These are phyloP conservation scores for Fistulifera solaris DNA, from an alignment of 108 stramenopile genomes.

Conservation along the genomic window DNA sequence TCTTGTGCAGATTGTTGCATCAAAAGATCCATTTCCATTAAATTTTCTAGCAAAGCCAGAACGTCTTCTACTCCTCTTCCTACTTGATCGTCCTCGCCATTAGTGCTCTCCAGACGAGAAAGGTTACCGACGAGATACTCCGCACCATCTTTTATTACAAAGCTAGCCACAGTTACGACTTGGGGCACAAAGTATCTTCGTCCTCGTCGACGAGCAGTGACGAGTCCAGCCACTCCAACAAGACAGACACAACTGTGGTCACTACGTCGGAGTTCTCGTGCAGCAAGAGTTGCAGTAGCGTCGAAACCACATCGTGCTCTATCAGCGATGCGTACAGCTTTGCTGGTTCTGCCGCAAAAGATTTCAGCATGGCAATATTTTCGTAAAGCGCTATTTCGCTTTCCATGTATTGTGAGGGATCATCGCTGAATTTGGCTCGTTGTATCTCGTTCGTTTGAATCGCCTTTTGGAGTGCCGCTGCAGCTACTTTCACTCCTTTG, in stretches of 20 bases:
- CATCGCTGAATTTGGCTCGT: conserved; percentile 28
- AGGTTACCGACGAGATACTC: conserved; percentile 30
- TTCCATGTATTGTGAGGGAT: conserved; percentile 57
- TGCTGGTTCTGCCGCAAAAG: conserved; percentile 38
- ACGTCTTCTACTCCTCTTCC: conserved; percentile 51
- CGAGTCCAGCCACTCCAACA: conserved; percentile 67
- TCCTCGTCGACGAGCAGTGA: conserved; percentile 17
- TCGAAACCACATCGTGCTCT: conserved; percentile 13
- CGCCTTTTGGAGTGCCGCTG: conserved; percentile 27
- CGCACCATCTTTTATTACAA: conserved; percentile 20
- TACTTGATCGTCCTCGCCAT: conserved; percentile 32
- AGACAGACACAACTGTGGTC: conserved; percentile 38
- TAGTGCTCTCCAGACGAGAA: conserved; percentile 10
- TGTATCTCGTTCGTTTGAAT: conserved; percentile 34
- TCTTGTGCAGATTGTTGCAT: no score
- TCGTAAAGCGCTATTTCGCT: conserved; percentile 65
- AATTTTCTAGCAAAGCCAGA: conserved; percentile 47
- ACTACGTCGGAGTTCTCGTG: conserved; percentile 67
- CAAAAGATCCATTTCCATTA: conserved; percentile 52
- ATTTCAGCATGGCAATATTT: conserved; percentile 33
- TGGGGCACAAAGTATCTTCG: neutral
- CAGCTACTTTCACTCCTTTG: conserved; percentile 36
- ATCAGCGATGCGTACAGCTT: conserved; percentile 26
- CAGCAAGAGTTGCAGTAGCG: conserved; percentile 30
- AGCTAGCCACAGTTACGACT: conserved; percentile 12